These are phyloP conservation scores for Echeveria elegans DNA, from an alignment of 164 flowering plant genomes.

Conservation along the genomic window DNA sequence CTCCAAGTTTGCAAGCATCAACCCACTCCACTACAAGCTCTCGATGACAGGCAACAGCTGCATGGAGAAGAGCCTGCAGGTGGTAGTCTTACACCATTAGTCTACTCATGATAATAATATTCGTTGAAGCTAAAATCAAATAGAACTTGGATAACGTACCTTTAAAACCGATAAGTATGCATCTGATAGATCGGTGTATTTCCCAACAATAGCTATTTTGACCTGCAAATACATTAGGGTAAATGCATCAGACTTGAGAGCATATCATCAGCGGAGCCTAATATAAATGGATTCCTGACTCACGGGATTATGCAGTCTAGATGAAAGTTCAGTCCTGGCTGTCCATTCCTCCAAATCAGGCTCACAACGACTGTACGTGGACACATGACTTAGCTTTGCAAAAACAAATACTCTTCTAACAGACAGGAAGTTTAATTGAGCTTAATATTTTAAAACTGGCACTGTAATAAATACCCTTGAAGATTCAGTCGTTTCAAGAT, in stretches of 20 bases:
- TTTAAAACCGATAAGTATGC: conserved; percentile 87
- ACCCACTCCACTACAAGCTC: conserved; percentile 75
- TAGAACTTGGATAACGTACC: conserved; percentile 28
- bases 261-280: background rate
- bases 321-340: conserved; percentile 53
- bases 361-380: conserved; percentile 10
- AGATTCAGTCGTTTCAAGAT: conserved; percentile 73
- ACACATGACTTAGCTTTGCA: background rate
- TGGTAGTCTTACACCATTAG: background rate
- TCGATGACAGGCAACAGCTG: conserved; percentile 61
- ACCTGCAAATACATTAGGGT: conserved; percentile 41
- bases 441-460: background rate
- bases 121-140: no score
- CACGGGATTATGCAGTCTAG: conserved; percentile 59
- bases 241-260: background rate
- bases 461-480: conserved; percentile 41
- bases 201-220: conserved; percentile 94
- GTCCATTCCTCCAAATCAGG: conserved; percentile 78
- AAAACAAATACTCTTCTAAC: no score
- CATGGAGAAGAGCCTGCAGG: conserved; percentile 86
- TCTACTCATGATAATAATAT: no score
- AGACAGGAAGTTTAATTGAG: background rate
- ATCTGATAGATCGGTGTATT: conserved; percentile 92
- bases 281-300: conserved; percentile 16
- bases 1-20: conserved; percentile 78